Base-by-base conservation (phyloP, 2,329 filamentous ascomycete species). In the Hypoxylon rubiginosum region DNA sequence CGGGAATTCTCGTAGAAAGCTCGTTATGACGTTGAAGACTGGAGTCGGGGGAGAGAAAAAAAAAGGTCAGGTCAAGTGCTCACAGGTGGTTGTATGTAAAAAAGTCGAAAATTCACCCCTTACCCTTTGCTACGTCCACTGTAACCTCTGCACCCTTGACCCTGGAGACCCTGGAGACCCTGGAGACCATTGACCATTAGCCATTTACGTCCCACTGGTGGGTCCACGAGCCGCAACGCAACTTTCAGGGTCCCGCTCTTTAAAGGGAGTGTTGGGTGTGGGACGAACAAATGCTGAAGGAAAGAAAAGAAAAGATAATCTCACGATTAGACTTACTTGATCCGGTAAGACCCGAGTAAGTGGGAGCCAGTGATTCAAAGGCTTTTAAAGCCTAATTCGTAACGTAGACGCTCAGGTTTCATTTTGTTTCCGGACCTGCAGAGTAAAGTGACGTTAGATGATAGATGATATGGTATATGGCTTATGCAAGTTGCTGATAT, bases 161-260 rank as follows among this genome's bases (percentile, higher is more conserved):
- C 39, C 39, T 43, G n/a, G n/a, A n/a, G n/a, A n/a, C n/a, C n/a
- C n/a, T n/a, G n/a, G n/a, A 5, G 32, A 5, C 32, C 32, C 32
- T 34, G n/a, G n/a, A 5, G 32, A 13, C 32, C 13, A 11, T 10
- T 43, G 39, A 43, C 17, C 39, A n/a, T 19, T 19, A 11, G 39
- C 34, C n/a, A 43, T 32, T 45, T 15, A 19, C 39, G 39, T 43
- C 19, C n/a, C 36, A 41, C 39, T 7, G 4, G 48, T 61, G 52
- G 61, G 32, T 19, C 56, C 34, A 63, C 62, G 62, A 68, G 62
- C 62, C 62, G 66, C 62, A 68, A 62, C 19, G 50, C 63, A 63
- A 69, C 59, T 61, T 32, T 30, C 52, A 49, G 51, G 50, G 41
- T 39, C 61, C 11, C 21, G 13, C 15, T 17, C 2, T 26, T 49